These are phyloP conservation scores for Aspergillus tamarii DNA, from an alignment of 2,329 filamentous ascomycete genomes.

Conservation along the genomic window DNA sequence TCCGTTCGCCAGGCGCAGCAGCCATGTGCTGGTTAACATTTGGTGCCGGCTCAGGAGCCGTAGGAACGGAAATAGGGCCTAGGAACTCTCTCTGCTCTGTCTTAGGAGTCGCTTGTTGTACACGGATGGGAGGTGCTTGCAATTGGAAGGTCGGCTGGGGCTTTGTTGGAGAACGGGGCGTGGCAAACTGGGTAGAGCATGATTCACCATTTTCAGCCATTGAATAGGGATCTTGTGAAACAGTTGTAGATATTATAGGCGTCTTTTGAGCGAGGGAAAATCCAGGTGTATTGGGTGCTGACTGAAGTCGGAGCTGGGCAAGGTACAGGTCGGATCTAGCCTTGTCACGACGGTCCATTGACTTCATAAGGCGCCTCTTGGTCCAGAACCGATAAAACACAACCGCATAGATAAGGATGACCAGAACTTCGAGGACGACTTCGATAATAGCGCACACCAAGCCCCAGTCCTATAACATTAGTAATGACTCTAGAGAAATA, in stretches of 20 bases:
- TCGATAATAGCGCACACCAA: conserved; percentile 98
- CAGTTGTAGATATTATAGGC: conserved; percentile 42
- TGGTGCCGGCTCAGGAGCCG: conserved; percentile 35
- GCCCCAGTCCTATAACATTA: conserved; percentile 72
- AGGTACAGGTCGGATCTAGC: conserved; percentile 95
- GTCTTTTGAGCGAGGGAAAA: conserved; percentile 71
- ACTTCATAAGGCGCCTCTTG: conserved; percentile 92
- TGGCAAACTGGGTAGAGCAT: conserved; percentile 54
- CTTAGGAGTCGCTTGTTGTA: conserved; percentile 77
- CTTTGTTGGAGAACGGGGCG: conserved; percentile 65
- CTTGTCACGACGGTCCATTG: conserved; percentile 93
- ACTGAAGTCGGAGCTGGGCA: conserved; percentile 79
- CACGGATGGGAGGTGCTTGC: conserved; percentile 78
- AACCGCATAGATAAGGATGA: conserved; percentile 88
- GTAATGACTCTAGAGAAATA: conserved; percentile 19
- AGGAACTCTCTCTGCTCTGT: conserved; percentile 66
- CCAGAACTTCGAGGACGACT: conserved; percentile 87
- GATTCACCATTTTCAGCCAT: conserved; percentile 58
- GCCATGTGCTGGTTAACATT: conserved; percentile 66
- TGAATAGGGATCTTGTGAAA: conserved; percentile 49
- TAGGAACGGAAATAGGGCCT: conserved; percentile 44
- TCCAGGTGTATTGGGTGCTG: conserved; percentile 91
- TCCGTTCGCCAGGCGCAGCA: conserved; percentile 76
- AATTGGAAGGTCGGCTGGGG: conserved; percentile 73
- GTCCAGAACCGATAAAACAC: conserved; percentile 98